Evolutionary conservation across 441 rosid genomes (phyloP), one percentile per base, ranked within the genome.

Genomic region (Kokia cookei): DNA sequence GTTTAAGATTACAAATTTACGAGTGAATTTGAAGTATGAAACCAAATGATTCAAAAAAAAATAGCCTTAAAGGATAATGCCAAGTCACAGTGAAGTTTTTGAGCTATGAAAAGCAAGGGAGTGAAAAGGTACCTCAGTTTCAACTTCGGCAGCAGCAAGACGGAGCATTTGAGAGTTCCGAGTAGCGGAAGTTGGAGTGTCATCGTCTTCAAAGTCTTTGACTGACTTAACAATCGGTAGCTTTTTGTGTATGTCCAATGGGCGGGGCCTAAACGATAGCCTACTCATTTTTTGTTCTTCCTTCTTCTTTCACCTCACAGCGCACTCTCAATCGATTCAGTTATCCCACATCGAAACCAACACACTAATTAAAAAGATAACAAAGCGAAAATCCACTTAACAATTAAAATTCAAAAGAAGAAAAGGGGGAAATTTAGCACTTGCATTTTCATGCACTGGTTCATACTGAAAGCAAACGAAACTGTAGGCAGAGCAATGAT

Each of bases 171-270:
- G 98, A 64, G 92, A 86, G 65, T 90, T 90, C 68, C 98, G 94
- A 50, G 96, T 91, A 14, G 81, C 71, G 6, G 95, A 84, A 75
- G 91, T 82, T 32, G 93, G 89, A 32, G 86, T 78, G 24, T 93
- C 99, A 67, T 94, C 99, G 4, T 94, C 99, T 79, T 94, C 98
- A 73, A 94, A 92, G 73, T 94, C 99, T 83, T 91, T 92, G 7
- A 86, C 81, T 26, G 97, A 91, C 79, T 94, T 94, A 2, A 94
- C 80, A 73, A 94, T 93, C 4, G 99, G 99, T 40, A 94, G 89
- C 90, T 91, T 94, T 84, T 91, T 94, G 84, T 93, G 94, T 37
- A 94, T 90, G 81, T 94, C 99, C 17, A 94, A 78, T 15, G 97
- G 99, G 37, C 98, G 88, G 22, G 97, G 99, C 79, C 99, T 79